Evolutionary conservation across 2,329 filamentous ascomycete species (phyloP), one percentile per base, ranked within the genome.

Genomic region (Parastagonospora avenae): DNA sequence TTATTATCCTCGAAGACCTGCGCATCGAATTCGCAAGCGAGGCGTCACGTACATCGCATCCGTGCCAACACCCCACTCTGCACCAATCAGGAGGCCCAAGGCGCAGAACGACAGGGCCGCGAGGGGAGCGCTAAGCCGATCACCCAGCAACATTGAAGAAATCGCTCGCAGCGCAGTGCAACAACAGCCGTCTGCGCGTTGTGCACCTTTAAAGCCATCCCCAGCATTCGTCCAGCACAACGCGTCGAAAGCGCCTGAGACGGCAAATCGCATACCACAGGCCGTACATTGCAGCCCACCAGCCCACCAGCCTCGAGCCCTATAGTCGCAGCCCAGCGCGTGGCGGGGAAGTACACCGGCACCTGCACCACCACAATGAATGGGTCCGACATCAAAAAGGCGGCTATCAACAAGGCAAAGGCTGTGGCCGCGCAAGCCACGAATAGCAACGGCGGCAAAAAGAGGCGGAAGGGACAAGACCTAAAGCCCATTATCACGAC

Each of bases 401-500:
- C 82, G 49, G 83, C 84, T 66, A 82, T 86, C 74, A 83, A 83
- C 73, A 86, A 86, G 75, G 84, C 83, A 50, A 87, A 87, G 74
- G 82, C 85, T 72, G 84, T 85, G n/a, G n/a, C n/a, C 70, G 83
- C 83, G 54, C 78, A 82, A 76, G 82, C 79, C 46, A 77, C 79
- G 46, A 80, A 80, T 74, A 77, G 76, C 53, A 83, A 79, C 71
- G 79, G 78, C 65, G 80, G 78, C 57, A 90, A 89, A 81, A 91
- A 91, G 81, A 82, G 87, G 68, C 87, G 88, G 79, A 91, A 91
- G 81, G 85, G 87, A 36, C 82, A 81, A 46, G 78, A 80, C 58
- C 77, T 90, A 61, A 89, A 90, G 76, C 88, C 88, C 65, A 90
- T 91, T 68, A 88, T 91, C 74, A 91, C 87, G 35, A 88, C 82